Evolutionary conservation across 352 stramenopile species (phyloP), one percentile per base, ranked within the genome.

Genomic region (Pythium folliculosum): DNA sequence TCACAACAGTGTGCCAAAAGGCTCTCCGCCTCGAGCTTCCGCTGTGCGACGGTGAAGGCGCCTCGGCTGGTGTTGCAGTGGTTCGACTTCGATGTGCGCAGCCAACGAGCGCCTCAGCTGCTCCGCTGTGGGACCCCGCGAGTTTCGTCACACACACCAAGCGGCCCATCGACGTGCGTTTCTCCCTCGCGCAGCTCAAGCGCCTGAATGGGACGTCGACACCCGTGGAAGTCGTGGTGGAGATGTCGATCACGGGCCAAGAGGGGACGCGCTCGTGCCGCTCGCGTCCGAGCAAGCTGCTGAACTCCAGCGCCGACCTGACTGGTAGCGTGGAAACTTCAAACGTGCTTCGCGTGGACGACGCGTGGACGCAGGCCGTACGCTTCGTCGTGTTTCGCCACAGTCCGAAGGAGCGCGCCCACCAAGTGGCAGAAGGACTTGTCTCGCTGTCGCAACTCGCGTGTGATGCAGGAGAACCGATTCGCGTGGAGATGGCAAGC

Each of bases 361-460:
- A 72, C 40, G 32, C 8, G 3, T 43, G 45, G 22, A 68, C 47
- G 1, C 59, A 72, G 37, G 59, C 47, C n/a, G 59, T 73, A 40
- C 50, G 47, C 21, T 45, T 73, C 19, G 45, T 45, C 0, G 23
- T 73, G 30, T 67, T 58, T 52, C 67, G 56, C 0, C 38, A 73
- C 22, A 56, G 23, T 38, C 17, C 16, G 0, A 73, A 69, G 19
- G 67, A 69, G 23, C 45, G 60, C 43, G 22, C 55, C 4, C 16
- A 66, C 9, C 60, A 38, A 23, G n/a, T 73, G 3, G 67, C 67
- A 1, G 54, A 69, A 69, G 67, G 54, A 1, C 30, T 67, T 3
- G 10, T 69, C 5, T 23, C 37, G 1, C 8, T 61, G 13, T 37
- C 48, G 1, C 8, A 44, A 5, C 14, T 53, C 17, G 25, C 49